Percentiles rank a stretch among this genome's conserved stretches.
These are phyloP conservation scores for Babjeviella inositovora DNA, from an alignment of 805 yeast genomes.

Conservation along the genomic window DNA sequence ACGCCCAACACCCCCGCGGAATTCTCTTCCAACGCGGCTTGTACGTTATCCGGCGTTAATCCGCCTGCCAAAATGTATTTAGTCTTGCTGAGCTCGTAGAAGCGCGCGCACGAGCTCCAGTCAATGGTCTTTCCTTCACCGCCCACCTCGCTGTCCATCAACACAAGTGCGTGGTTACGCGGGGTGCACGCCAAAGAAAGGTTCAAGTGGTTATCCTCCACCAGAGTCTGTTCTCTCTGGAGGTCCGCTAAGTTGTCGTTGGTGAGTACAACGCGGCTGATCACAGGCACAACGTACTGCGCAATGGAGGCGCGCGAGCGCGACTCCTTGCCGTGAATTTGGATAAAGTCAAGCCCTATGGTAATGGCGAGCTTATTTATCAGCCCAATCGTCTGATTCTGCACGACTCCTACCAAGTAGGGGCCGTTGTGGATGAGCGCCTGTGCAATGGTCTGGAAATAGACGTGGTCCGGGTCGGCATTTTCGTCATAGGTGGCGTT, in stretches of 20 bases:
- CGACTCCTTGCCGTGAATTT: slow-evolving; percentile 75
- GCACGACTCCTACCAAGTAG: slow-evolving; percentile 75
- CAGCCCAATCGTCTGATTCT: slow-evolving; percentile 61
- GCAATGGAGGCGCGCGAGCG: no score
- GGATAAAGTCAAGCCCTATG: slow-evolving; percentile 59
- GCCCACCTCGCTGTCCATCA: slow-evolving; percentile 80
- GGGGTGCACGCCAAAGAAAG: slow-evolving; percentile 2
- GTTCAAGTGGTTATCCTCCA: no score
- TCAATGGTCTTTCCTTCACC: slow-evolving; percentile 79
- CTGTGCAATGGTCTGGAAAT: slow-evolving; percentile 12
- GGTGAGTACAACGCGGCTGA: no score
- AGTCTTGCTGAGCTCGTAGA: no score
- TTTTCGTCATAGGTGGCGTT: slow-evolving; percentile 4
- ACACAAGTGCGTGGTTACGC: slow-evolving; percentile 31
- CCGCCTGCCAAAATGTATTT: slow-evolving; percentile 90
- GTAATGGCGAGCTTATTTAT: slow-evolving; percentile 26
- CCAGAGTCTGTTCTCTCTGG: no score
- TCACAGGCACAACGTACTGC: no score
- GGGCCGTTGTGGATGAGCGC: slow-evolving; percentile 31
- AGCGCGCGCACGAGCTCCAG: no score
- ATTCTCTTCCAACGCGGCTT: slow-evolving; percentile 19
- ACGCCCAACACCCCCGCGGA: slow-evolving; percentile 64
- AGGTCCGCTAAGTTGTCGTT: no score
- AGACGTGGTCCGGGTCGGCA: slow-evolving; percentile 7
- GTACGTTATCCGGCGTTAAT: slow-evolving; percentile 58